Evolutionary conservation across 352 stramenopile genomes (phyloP).

Genomic region (Plasmopara viticola): DNA sequence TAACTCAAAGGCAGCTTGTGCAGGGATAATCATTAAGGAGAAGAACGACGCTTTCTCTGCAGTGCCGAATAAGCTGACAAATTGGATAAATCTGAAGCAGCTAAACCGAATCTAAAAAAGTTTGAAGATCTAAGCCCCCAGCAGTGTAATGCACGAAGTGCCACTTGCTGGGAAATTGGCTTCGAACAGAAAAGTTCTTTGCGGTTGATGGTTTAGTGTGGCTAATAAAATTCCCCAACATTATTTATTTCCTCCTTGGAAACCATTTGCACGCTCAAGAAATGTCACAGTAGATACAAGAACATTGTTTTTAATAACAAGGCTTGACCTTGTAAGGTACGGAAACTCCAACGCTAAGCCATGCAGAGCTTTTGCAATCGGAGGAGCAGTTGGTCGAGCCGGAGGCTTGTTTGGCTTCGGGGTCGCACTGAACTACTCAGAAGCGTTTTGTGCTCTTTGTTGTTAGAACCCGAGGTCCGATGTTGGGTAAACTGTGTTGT

Average conservation of each 20-base stretch:
- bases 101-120: background rate
- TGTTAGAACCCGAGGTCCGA: background rate
- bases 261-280: too few species aligned
- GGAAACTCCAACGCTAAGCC: background rate
- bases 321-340: background rate
- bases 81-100: constrained; percentile 9
- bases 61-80: constrained; percentile 6
- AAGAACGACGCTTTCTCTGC: background rate
- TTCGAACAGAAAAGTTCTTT: background rate
- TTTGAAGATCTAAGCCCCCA: constrained; percentile 3
- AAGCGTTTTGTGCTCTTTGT: background rate
- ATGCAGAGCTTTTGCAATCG: constrained; percentile 1
- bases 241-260: background rate
- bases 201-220: background rate
- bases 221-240: background rate
- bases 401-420: background rate
- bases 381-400: background rate
- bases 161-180: constrained; percentile 3
- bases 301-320: too few species aligned
- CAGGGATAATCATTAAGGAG: constrained; percentile 6
- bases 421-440: too few species aligned
- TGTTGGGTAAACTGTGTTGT: background rate
- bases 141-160: background rate
- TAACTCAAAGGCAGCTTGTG: background rate
- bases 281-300: background rate